Evolutionary conservation across 192 early-diverging fungal genomes (phyloP).

Genomic region (Gaertneriomyces sp.): DNA sequence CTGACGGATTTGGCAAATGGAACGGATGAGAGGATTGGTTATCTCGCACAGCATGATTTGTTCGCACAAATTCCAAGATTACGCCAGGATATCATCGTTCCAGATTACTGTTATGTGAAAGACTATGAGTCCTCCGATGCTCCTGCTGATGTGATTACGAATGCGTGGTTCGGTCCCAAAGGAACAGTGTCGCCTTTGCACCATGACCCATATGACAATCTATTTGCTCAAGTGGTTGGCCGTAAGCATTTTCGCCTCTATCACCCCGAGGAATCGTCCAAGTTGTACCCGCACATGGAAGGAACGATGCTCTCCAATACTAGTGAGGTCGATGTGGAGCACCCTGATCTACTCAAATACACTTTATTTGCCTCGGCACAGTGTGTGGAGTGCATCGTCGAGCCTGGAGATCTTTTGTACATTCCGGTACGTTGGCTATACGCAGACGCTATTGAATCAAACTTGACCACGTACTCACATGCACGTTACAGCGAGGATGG

Average conservation of each 20-base stretch:
- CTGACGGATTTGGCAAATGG: not conserved
- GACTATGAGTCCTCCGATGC: slow-evolving; percentile 20
- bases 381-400: slow-evolving; percentile 67
- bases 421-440: slow-evolving; percentile 66
- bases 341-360: slow-evolving; percentile 52
- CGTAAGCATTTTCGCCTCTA: slow-evolving; percentile 75
- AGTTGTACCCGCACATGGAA: slow-evolving; percentile 59
- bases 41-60: slow-evolving; percentile 86
- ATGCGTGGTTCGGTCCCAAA: slow-evolving; percentile 81
- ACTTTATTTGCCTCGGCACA: slow-evolving; percentile 54
- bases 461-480: not conserved
- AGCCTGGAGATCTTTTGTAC: slow-evolving; percentile 77
- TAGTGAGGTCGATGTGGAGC: slow-evolving; percentile 63
- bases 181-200: slow-evolving; percentile 84
- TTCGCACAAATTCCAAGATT: slow-evolving; percentile 72
- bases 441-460: not conserved
- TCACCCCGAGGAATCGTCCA: slow-evolving; percentile 53
- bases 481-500: slow-evolving; percentile 49
- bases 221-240: slow-evolving; percentile 82
- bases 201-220: slow-evolving; percentile 74
- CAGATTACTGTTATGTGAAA: slow-evolving; percentile 72
- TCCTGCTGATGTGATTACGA: slow-evolving; percentile 42
- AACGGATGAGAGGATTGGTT: slow-evolving; percentile 24
- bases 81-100: slow-evolving; percentile 63
- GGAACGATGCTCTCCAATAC: slow-evolving; percentile 57